A percentile compares a stretch with the other conserved stretches of the same genome.
Conservation (phyloP, 768 basidiomycete genomes). For the Gelatoporia subvermispora region DNA sequence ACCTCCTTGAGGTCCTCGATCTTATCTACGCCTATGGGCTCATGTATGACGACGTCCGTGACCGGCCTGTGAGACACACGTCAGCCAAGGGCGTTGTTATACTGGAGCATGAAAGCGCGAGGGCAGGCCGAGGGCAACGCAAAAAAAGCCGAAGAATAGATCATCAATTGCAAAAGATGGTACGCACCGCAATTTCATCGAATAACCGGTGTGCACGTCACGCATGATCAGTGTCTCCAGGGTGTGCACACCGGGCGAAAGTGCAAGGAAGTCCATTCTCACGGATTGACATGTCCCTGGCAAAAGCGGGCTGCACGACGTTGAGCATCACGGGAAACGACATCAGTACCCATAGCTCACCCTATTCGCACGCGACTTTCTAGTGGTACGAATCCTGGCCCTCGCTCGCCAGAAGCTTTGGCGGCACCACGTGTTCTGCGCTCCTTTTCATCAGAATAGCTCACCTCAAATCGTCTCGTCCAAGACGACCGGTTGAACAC, state of each 20-base stretch:
- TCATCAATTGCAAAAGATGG: too few relatives aligned
- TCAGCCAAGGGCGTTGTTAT: background rate
- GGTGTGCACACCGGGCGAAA: slow-evolving; percentile 75
- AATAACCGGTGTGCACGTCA: slow-evolving; percentile 68
- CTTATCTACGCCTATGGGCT: slow-evolving; percentile 22
- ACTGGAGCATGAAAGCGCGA: background rate
- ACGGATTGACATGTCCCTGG: slow-evolving; percentile 83
- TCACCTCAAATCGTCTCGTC: slow-evolving; percentile 75
- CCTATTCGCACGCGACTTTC: slow-evolving; percentile 78
- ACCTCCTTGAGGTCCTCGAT: too few relatives aligned
- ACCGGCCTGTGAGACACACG: slow-evolving; percentile 48
- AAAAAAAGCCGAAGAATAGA: too few relatives aligned
- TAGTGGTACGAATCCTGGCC: slow-evolving; percentile 66
- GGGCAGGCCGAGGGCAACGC: too few relatives aligned
- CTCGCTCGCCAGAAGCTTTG: slow-evolving; percentile 22
- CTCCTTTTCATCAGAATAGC: slow-evolving; percentile 52
- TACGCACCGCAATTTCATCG: slow-evolving; percentile 67
- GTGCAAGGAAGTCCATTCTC: slow-evolving; percentile 78
- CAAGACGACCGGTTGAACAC: slow-evolving; percentile 79
- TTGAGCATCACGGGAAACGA: background rate
- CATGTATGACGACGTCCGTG: slow-evolving; percentile 71
- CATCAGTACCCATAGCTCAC: slow-evolving; percentile 34
- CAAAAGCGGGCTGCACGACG: slow-evolving; percentile 55
- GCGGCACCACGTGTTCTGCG: slow-evolving; percentile 33
- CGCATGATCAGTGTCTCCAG: slow-evolving; percentile 68